phyloP scores from a whole-genome alignment of 176 grass and related monocot species.

The Coix lacrymajobi region DNA sequence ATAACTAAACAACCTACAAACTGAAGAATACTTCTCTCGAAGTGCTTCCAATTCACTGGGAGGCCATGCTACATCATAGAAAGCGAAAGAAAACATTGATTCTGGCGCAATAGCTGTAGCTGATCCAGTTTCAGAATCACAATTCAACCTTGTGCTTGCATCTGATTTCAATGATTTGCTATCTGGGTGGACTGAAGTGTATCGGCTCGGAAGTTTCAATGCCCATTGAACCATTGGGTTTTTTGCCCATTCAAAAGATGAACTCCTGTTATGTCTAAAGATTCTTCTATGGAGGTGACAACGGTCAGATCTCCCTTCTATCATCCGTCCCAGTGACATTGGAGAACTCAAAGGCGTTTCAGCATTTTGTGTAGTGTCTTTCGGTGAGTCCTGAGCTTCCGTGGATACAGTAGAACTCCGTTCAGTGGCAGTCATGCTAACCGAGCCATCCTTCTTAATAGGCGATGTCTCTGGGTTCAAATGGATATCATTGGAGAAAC shows the following conservation, averaged over 20 bases:
- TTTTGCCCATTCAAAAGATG: conserved; percentile 69
- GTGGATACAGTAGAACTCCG: conserved; percentile 14
- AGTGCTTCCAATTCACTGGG: conserved; percentile 58
- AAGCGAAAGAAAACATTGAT: conserved; percentile 36
- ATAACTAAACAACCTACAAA: conserved; percentile 56
- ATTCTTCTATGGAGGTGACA: conserved; percentile 50
- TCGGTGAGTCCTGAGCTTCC: conserved; percentile 8
- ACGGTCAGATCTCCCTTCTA: conserved; percentile 46
- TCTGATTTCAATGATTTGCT: conserved; percentile 48
- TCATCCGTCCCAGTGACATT: conserved; percentile 40
- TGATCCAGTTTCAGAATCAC: conserved; percentile 38
- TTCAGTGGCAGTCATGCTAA: conserved; percentile 11
- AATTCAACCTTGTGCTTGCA: conserved; percentile 29
- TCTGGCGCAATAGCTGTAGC: conserved; percentile 19
- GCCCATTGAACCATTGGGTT: conserved; percentile 73
- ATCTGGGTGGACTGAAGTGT: conserved; percentile 54
- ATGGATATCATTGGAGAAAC: conserved; percentile 40
- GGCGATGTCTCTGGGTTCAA: conserved; percentile 22
- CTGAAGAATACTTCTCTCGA: conserved; percentile 63
- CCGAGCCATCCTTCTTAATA: conserved; percentile 33
- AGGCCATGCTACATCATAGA: conserved; percentile 47
- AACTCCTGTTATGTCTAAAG: conserved; percentile 58
- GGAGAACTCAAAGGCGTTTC: conserved; percentile 36
- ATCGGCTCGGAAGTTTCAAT: conserved; percentile 57
- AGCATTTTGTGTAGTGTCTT: conserved; percentile 1